Conservation (phyloP, 805 yeast genomes). For the Lipomyces orientalis region DNA sequence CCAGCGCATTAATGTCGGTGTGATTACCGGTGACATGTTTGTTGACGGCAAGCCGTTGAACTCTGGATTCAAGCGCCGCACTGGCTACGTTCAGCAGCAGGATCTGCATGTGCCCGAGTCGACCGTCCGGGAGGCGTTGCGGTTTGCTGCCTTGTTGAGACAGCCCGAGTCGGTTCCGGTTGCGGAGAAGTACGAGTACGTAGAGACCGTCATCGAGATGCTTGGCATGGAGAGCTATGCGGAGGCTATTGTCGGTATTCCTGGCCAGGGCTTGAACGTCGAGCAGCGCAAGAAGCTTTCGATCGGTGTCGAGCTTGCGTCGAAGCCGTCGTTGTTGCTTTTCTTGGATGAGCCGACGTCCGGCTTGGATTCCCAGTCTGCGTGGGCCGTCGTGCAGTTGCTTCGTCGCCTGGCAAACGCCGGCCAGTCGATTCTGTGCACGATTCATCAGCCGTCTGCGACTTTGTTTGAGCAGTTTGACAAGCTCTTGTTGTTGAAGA, state of each 20-base stretch:
- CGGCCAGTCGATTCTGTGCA: conserved; percentile 77
- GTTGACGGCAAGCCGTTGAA: conserved; percentile 72
- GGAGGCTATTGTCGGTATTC: conserved; percentile 79
- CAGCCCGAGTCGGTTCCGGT: conserved; percentile 64
- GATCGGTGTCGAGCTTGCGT: conserved; percentile 74
- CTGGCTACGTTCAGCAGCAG: conserved; percentile 83
- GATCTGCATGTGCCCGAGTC: conserved; percentile 72
- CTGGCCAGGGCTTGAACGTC: conserved; percentile 73
- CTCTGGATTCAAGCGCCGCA: conserved; percentile 72
- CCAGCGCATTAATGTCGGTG: conserved; percentile 72
- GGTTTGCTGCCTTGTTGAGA: conserved; percentile 73
- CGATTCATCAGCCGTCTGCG: conserved; percentile 81
- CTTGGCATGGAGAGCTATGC: conserved; percentile 73
- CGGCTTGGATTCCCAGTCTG: conserved; percentile 65
- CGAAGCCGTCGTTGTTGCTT: conserved; percentile 66
- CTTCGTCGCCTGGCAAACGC: conserved; percentile 69
- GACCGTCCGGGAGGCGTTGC: conserved; percentile 76
- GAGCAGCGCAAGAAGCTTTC: conserved; percentile 72
- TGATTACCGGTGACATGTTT: conserved; percentile 70
- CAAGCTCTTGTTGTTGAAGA: conserved; percentile 66
- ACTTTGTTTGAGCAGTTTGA: conserved; percentile 70
- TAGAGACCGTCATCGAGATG: conserved; percentile 67
- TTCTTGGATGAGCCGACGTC: conserved; percentile 75
- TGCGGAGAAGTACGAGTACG: conserved; percentile 67
- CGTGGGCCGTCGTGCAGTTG: conserved; percentile 73